phyloP scores from a whole-genome alignment of 2,329 filamentous ascomycete species.

The Fusarium circinatum region DNA sequence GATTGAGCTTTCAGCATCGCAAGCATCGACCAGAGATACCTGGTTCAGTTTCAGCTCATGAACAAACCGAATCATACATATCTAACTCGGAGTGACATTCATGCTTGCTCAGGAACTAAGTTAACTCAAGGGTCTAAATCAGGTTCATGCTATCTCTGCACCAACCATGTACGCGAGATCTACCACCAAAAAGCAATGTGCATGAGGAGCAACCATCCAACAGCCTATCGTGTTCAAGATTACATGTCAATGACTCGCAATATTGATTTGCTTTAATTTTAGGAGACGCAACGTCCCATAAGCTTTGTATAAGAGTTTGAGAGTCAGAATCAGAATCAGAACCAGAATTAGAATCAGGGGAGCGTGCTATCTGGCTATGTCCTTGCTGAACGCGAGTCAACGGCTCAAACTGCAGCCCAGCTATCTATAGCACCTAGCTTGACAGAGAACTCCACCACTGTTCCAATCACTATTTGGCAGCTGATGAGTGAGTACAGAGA shows the following conservation, averaged over 20 bases:
- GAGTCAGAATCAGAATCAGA: background rate
- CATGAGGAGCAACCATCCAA: background rate
- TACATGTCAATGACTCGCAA: conserved; percentile 13
- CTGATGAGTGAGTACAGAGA: background rate
- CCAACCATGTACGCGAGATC: conserved; percentile 5
- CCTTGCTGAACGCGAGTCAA: conserved; percentile 18
- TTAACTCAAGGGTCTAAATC: background rate
- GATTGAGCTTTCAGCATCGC: background rate
- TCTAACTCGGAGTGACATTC: conserved; percentile 7
- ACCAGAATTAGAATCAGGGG: conserved; percentile 2
- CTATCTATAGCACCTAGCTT: conserved; percentile 2
- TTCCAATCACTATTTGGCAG: background rate
- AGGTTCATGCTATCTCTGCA: background rate
- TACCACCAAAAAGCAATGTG: conserved; percentile 28
- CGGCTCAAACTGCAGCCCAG: conserved; percentile 28
- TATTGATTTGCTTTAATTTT: background rate
- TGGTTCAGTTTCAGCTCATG: background rate
- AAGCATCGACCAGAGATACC: background rate
- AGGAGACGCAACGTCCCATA: background rate
- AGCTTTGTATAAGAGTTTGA: background rate
- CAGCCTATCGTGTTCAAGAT: conserved; percentile 1
- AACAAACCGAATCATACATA: background rate
- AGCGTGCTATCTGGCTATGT: background rate
- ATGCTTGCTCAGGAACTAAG: background rate
- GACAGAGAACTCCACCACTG: conserved; percentile 15